These are phyloP conservation scores for Dryas drummondii DNA, from an alignment of 306 rosid species.

Conservation along the genomic window DNA sequence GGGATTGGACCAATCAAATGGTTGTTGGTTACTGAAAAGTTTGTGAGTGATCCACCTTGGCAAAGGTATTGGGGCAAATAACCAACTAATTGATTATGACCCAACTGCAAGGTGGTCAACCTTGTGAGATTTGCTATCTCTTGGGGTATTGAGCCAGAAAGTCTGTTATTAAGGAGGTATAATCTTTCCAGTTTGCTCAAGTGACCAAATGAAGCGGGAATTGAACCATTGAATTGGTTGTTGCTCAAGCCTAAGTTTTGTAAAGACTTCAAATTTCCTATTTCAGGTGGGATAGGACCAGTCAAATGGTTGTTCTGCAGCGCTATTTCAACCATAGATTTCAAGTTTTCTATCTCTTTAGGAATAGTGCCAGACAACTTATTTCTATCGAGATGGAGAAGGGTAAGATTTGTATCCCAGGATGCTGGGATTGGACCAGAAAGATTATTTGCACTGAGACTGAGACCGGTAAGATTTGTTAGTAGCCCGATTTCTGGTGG, in stretches of 20 bases:
- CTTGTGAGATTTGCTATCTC: neutral
- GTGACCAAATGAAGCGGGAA: no score
- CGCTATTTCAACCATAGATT: no score
- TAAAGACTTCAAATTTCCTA: neutral
- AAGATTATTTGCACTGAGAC: no score
- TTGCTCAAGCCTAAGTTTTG: no score
- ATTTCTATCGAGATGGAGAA: neutral
- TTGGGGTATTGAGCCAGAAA: no score
- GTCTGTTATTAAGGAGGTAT: no score
- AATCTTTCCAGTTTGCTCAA: no score
- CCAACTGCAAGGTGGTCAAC: neutral
- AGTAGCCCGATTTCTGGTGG: neutral
- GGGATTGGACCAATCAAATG: constrained; percentile 31
- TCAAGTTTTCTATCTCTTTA: no score
- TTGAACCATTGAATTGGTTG: no score
- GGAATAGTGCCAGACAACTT: neutral
- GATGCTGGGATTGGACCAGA: no score
- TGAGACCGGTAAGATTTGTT: neutral
- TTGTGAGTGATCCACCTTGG: neutral
- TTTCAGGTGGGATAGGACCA: no score
- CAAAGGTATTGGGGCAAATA: neutral
- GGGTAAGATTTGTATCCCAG: neutral
- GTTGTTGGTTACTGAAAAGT: neutral
- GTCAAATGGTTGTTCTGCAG: no score
- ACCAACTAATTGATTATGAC: constrained; percentile 4